phyloP scores from a whole-genome alignment of 2,329 filamentous ascomycete species.

The Paraphaeosphaeria minitans region DNA sequence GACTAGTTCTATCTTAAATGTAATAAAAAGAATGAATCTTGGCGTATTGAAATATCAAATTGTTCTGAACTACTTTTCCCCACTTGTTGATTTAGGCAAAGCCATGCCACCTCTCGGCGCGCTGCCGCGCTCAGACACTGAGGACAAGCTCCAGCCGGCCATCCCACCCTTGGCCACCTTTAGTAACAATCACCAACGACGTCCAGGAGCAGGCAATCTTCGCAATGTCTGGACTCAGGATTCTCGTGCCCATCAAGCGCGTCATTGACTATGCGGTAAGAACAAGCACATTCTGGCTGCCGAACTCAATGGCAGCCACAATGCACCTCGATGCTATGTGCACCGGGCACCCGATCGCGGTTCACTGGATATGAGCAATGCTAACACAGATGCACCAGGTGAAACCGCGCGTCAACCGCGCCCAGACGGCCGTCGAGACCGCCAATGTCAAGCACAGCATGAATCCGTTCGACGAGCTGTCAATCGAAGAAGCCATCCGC shows the following conservation, averaged over 20 bases:
- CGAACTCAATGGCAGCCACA: conserved; percentile 2
- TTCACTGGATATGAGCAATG: neutral
- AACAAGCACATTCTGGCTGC: conserved; percentile 11
- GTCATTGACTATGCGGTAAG: conserved; percentile 64
- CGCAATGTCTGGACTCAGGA: conserved; percentile 56
- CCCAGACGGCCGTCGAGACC: conserved; percentile 87
- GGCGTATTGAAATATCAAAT: too few relatives aligned
- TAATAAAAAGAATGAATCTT: too few relatives aligned
- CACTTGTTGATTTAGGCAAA: too few relatives aligned
- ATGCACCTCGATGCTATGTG: neutral
- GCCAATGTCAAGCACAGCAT: conserved; percentile 95
- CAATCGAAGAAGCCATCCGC: conserved; percentile 92
- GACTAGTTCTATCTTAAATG: too few relatives aligned
- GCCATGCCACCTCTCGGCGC: too few relatives aligned
- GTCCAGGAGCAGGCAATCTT: neutral
- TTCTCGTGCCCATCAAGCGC: conserved; percentile 62
- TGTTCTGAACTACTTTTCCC: too few relatives aligned
- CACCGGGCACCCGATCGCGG: neutral
- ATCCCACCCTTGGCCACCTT: conserved; percentile 17
- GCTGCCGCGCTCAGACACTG: too few relatives aligned
- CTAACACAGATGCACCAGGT: conserved; percentile 52
- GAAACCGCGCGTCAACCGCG: conserved; percentile 72
- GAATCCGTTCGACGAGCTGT: conserved; percentile 99
- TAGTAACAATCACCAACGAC: conserved; percentile 1
- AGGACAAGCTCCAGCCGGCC: conserved; percentile 10